Evolutionary conservation across 768 basidiomycete species (phyloP).

Genomic region (Lentinula aciculospora): DNA sequence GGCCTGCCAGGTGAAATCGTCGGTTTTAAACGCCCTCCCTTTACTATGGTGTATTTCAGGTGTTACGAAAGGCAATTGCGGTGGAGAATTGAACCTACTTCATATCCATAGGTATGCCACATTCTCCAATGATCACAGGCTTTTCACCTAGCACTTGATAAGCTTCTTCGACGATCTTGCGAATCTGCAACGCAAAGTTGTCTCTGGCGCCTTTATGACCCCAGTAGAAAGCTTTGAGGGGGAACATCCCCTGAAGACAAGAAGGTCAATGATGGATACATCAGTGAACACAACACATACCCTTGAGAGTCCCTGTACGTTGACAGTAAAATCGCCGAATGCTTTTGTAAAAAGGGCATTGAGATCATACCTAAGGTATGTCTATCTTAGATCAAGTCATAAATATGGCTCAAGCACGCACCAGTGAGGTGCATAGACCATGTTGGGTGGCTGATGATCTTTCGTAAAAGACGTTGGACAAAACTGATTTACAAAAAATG

Average conservation of each 20-base stretch:
- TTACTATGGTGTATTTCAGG: conserved; percentile 39
- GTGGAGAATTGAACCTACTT: conserved; percentile 52
- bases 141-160: conserved; percentile 70
- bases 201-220: conserved; percentile 75
- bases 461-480: conserved; percentile 75
- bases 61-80: not conserved
- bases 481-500: conserved; percentile 40
- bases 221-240: conserved; percentile 78
- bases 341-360: conserved; percentile 81
- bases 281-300: conserved; percentile 40
- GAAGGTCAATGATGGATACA: not conserved
- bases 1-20: conserved; percentile 77
- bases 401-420: conserved; percentile 31
- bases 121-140: conserved; percentile 88
- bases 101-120: conserved; percentile 95
- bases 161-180: conserved; percentile 67
- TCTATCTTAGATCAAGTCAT: conserved; percentile 18
- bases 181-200: conserved; percentile 80
- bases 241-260: conserved; percentile 72
- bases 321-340: conserved; percentile 82
- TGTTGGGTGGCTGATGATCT: conserved; percentile 52
- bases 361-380: conserved; percentile 74
- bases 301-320: conserved; percentile 88
- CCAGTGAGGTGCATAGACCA: conserved; percentile 77
- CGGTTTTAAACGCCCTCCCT: conserved; percentile 63